Base-by-base conservation (phyloP, 306 rosid species). In the Rubus parviflorus region DNA sequence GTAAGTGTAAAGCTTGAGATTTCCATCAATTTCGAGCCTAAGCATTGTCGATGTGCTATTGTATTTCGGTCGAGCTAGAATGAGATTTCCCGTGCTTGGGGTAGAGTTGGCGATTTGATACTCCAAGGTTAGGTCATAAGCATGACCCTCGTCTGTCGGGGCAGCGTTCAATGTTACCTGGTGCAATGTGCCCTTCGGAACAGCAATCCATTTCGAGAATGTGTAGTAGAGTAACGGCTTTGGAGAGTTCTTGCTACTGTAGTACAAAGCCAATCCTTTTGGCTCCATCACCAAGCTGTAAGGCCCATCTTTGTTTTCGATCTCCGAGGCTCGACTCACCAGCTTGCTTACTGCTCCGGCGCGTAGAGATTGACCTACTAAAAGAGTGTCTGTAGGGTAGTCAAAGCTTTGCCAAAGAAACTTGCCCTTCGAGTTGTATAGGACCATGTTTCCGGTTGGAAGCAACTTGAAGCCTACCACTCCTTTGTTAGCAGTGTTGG, bases 331-430 rank as follows among this genome's bases (percentile, higher is more conserved):
- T 68, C 95, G 84, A 49, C 98, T 89, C 22, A 85, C 85, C 0
- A 93, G 88, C 62, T 84, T 89, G 15, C 70, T 69, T 46, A 70
- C 75, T 11, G 88, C 86, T 25, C 77, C 74, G 40, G 48, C 62
- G 4, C 75, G 64, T 6, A 91, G 88, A 60, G 82, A 83, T 70
- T 93, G 98, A 1, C 86, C 91, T 51, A 90, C 86, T 61, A 91
- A 81, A 16, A 93, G 87, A 61, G 96, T 89, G 47, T 93, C 96
- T 0, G 93, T 91, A 0, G 97, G 93, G 25, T 78, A 72, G 23
- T 91, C 88, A 65, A 93, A 91, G 80, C 97, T 93, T 49, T 91
- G 92, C 98, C 98, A 91, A 43, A 91, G 19, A 22, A 88, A 91
- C 1, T 82, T 83, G 0, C 97, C 93, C 3, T 79, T 68, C 1